Conservation (phyloP, 1,284 basidiomycete genomes). For the Puccinia hordei region DNA sequence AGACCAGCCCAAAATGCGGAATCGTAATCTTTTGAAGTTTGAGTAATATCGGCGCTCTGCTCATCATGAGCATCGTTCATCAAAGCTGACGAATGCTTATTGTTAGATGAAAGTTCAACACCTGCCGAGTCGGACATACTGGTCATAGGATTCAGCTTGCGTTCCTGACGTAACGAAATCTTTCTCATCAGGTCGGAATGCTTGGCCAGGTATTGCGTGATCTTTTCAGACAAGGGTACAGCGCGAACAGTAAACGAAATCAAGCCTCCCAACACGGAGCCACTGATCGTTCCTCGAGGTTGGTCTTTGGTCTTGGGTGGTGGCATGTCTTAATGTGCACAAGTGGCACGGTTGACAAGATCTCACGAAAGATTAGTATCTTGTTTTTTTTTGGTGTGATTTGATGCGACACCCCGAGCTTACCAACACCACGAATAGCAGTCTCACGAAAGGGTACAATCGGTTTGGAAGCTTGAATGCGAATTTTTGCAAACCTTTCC, state of each 20-base stretch:
- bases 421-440: slow-evolving; percentile 75
- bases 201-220: slow-evolving; percentile 70
- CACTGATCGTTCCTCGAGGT: slow-evolving; percentile 76
- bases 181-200: slow-evolving; percentile 29
- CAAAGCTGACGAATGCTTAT: slow-evolving; percentile 36
- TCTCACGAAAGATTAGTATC: slow-evolving; percentile 26
- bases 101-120: slow-evolving; percentile 51
- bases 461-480: slow-evolving; percentile 89
- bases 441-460: slow-evolving; percentile 99
- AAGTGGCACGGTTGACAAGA: not conserved
- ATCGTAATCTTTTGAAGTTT: slow-evolving; percentile 58
- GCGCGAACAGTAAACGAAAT: slow-evolving; percentile 84
- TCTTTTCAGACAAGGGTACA: slow-evolving; percentile 70
- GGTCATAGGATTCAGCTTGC: slow-evolving; percentile 51
- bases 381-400: not conserved
- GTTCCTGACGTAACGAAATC: slow-evolving; percentile 19
- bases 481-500: slow-evolving; percentile 89
- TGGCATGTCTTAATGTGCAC: slow-evolving; percentile 70
- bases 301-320: slow-evolving; percentile 75
- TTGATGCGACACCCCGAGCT: slow-evolving; percentile 52
- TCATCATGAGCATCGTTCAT: slow-evolving; percentile 52
- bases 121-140: not conserved
- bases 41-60: slow-evolving; percentile 53
- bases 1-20: slow-evolving; percentile 67
- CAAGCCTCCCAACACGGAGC: slow-evolving; percentile 70